phyloP scores from a whole-genome alignment of 192 early-diverging fungal genomes.

The Coemansia biformis region DNA sequence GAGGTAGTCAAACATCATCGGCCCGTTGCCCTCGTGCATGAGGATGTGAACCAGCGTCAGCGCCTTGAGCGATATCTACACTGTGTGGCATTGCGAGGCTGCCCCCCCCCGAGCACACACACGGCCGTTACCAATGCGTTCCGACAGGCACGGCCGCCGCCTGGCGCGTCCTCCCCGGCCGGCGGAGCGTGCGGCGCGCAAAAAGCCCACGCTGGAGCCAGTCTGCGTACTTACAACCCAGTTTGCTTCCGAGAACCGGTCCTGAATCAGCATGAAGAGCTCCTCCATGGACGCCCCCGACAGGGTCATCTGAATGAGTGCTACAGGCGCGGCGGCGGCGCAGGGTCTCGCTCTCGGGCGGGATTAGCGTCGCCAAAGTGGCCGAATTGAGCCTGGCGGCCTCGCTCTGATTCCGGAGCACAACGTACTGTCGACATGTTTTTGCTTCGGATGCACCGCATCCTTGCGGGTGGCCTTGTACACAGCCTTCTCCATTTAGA shows the following conservation, averaged over 20 bases:
- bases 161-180: too few relatives aligned
- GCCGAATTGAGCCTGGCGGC: not conserved
- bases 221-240: slow-evolving; percentile 52
- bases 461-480: slow-evolving; percentile 53
- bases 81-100: not conserved
- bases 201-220: too few relatives aligned
- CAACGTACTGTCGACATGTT: slow-evolving; percentile 53
- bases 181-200: too few relatives aligned
- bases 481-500: slow-evolving; percentile 51
- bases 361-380: not conserved
- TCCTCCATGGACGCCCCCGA: slow-evolving; percentile 48
- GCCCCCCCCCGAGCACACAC: too few relatives aligned
- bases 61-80: slow-evolving; percentile 51
- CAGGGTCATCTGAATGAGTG: slow-evolving; percentile 50
- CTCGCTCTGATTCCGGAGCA: not conserved
- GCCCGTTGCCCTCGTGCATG: slow-evolving; percentile 47
- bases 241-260: slow-evolving; percentile 49
- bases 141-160: too few relatives aligned
- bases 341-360: too few relatives aligned
- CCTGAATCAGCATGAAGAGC: slow-evolving; percentile 49
- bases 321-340: too few relatives aligned
- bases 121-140: too few relatives aligned
- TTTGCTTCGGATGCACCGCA: slow-evolving; percentile 50
- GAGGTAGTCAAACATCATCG: slow-evolving; percentile 41
- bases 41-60: slow-evolving; percentile 51